phyloP scores from a whole-genome alignment of 805 yeast species.

The Torulaspora maleeae region DNA sequence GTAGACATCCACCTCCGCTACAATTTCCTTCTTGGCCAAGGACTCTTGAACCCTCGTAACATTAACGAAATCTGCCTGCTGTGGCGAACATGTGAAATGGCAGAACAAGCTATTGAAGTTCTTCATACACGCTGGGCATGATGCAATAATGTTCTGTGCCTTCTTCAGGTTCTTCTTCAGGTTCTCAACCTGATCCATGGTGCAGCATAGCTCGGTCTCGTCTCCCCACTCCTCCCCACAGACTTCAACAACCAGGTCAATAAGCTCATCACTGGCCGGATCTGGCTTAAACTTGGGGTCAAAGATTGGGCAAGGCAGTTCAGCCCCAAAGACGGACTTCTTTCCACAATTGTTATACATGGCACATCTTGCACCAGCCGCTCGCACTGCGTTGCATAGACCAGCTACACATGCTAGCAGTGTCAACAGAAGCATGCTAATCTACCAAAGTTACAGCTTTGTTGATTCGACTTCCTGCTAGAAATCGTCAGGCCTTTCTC shows the following conservation, averaged over 20 bases:
- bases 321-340: slow-evolving; percentile 68
- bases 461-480: not conserved
- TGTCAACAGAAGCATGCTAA: slow-evolving; percentile 2
- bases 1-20: slow-evolving; percentile 63
- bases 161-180: slow-evolving; percentile 60
- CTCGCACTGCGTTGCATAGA: slow-evolving; percentile 8
- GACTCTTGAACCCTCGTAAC: slow-evolving; percentile 46
- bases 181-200: slow-evolving; percentile 51
- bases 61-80: slow-evolving; percentile 70
- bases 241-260: slow-evolving; percentile 45
- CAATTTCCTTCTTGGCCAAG: slow-evolving; percentile 51
- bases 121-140: slow-evolving; percentile 89
- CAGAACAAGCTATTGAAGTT: slow-evolving; percentile 84
- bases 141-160: slow-evolving; percentile 75
- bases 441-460: not conserved
- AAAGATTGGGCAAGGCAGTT: slow-evolving; percentile 71
- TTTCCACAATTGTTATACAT: slow-evolving; percentile 63
- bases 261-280: slow-evolving; percentile 36
- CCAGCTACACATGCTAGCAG: slow-evolving; percentile 10
- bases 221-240: slow-evolving; percentile 71
- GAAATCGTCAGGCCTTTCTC: not conserved
- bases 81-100: slow-evolving; percentile 83
- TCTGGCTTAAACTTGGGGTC: slow-evolving; percentile 46
- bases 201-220: slow-evolving; percentile 60
- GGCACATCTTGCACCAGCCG: slow-evolving; percentile 31